Base-by-base conservation (phyloP, 2,329 filamentous ascomycete genomes). In the Aspergillus tanneri region DNA sequence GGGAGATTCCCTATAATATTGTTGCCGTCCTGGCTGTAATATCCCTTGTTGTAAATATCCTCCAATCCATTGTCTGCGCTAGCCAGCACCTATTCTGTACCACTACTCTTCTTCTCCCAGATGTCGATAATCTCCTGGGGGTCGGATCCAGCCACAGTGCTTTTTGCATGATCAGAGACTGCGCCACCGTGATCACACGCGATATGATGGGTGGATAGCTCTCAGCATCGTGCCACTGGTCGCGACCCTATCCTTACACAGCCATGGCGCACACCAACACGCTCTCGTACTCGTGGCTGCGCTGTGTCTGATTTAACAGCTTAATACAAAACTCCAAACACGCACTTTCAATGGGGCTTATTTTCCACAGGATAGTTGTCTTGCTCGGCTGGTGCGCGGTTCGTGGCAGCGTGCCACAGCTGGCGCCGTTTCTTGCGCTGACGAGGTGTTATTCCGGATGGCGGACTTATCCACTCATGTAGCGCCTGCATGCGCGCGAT, bases 401-500 rank as follows among this genome's bases (percentile, higher is more conserved):
- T 18, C 14, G 25, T 14, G 5, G n/a, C 21, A n/a, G n/a, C n/a
- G 24, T 23, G 18, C 39, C 18, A 43, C n/a, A 48, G n/a, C 18
- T 5, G 7, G 1, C 14, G 18, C 24, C 24, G 28, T n/a, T 16
- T 16, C 6, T 27, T n/a, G 21, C 23, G 24, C 24, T 41, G 38
- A 2, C 24, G 24, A 6, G 23, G 2, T 0, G 46, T 48, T 6
- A 48, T 43, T 18, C 23, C 24, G 28, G 43, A 48, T 11, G 24
- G 10, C 4, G 12, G 10, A n/a, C 22, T 38, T n/a, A 3, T 14
- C 38, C 23, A 41, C 2, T 41, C 23, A 11, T 41, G 24, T 3
- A 16, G 38, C 6, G 32, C 12, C 47, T 50, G 18, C 0, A 30
- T 50, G n/a, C 32, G 24, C 3, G 37, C 11, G 22, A 50, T 46